Percentiles rank a stretch among this genome's conserved stretches.
These are phyloP conservation scores for Xylaria digitata DNA, from an alignment of 2,329 filamentous ascomycete species.

Conservation along the genomic window DNA sequence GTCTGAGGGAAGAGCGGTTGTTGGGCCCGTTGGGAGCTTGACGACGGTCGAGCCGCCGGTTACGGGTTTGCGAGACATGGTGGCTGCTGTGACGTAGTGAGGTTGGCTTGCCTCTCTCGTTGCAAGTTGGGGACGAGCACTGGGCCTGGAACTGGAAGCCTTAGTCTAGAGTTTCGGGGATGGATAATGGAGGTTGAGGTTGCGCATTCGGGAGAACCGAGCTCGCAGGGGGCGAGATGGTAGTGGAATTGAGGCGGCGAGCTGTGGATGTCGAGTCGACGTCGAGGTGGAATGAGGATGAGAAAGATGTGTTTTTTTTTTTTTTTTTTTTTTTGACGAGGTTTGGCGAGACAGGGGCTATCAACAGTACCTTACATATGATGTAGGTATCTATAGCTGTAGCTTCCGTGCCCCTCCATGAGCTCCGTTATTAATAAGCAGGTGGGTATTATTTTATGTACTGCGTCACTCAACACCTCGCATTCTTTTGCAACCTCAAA, in stretches of 20 bases:
- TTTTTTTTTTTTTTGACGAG: neutral
- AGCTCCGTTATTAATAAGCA: neutral
- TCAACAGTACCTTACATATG: no score
- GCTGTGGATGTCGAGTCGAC: neutral
- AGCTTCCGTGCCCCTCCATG: conserved; percentile 23
- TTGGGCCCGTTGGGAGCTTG: conserved; percentile 29
- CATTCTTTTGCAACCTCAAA: neutral
- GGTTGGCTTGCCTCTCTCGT: conserved; percentile 8
- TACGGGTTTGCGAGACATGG: conserved; percentile 55
- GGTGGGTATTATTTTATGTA: neutral
- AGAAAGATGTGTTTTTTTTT: conserved; percentile 2
- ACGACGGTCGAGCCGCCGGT: conserved; percentile 39
- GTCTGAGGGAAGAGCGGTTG: conserved; percentile 63
- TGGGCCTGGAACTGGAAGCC: neutral
- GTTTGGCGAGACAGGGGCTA: neutral
- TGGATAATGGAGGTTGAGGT: neutral
- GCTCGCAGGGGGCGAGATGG: conserved; percentile 21
- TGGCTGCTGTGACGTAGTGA: conserved; percentile 11
- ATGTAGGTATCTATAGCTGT: conserved; percentile 5
- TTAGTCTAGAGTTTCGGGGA: neutral
- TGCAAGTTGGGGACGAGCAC: neutral
- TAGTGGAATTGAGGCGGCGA: no score
- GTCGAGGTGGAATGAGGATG: neutral
- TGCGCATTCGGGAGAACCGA: conserved; percentile 23
- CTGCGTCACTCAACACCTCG: conserved; percentile 19